Conservation (phyloP, 352 stramenopile genomes). For the Halophytophthora batemanensis region DNA sequence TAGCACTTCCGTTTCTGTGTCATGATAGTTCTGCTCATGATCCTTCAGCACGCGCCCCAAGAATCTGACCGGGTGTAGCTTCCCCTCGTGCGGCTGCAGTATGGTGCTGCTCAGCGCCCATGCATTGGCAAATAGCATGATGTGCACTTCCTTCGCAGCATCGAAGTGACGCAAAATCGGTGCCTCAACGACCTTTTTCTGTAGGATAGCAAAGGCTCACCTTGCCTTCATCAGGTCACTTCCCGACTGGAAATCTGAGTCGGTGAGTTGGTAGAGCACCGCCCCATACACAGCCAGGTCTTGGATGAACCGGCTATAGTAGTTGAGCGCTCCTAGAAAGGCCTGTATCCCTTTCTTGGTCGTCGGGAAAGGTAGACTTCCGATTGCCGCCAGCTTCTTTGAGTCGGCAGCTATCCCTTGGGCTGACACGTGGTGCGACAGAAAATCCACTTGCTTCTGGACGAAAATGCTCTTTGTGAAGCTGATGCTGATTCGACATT, state of each 20-base stretch:
- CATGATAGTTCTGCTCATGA: slow-evolving; percentile 12
- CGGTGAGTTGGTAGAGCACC: slow-evolving; percentile 13
- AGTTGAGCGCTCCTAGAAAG: slow-evolving; percentile 19
- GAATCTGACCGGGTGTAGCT: slow-evolving; percentile 13
- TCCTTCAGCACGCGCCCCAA: slow-evolving; percentile 6
- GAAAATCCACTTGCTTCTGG: slow-evolving; percentile 9
- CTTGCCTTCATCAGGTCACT: background rate
- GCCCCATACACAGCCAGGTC: slow-evolving; percentile 15
- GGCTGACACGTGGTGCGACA: slow-evolving; percentile 9
- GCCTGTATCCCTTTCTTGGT: slow-evolving; percentile 18
- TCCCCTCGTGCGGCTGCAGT: slow-evolving; percentile 6
- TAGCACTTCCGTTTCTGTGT: slow-evolving; percentile 12
- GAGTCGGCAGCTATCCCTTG: slow-evolving; percentile 9
- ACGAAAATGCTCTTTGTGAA: slow-evolving; percentile 20
- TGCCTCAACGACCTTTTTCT: slow-evolving; percentile 3
- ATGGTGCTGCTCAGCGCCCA: slow-evolving; percentile 18
- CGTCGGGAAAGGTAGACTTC: slow-evolving; percentile 5
- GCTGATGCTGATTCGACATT: slow-evolving; percentile 23
- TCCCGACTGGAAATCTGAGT: background rate
- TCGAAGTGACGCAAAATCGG: slow-evolving; percentile 16
- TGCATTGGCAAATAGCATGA: slow-evolving; percentile 19
- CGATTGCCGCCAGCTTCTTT: slow-evolving; percentile 9
- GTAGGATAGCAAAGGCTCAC: slow-evolving; percentile 9
- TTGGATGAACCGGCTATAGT: slow-evolving; percentile 30
- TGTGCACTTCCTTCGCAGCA: background rate